Conservation (phyloP, 1,284 basidiomycete species). For the Ustilago vetiveriae region DNA sequence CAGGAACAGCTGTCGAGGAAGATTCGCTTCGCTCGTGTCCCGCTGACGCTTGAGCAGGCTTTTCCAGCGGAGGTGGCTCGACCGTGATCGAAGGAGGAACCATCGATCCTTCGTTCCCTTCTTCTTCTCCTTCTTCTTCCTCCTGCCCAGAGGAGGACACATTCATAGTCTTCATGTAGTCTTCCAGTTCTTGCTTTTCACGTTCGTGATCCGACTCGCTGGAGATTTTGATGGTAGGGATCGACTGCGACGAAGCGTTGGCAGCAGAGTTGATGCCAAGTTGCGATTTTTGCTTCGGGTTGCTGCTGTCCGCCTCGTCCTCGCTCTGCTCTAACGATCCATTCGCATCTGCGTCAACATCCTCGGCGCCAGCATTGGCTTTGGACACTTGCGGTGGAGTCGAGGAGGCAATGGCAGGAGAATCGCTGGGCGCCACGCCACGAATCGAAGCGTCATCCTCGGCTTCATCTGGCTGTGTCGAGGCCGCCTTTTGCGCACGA, state of each 20-base stretch:
- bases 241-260: conserved; percentile 67
- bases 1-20: conserved; percentile 18
- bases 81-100: conserved; percentile 27
- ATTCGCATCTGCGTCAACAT: conserved; percentile 5
- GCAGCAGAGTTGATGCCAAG: conserved; percentile 51
- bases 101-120: too few relatives aligned
- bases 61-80: conserved; percentile 66
- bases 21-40: conserved; percentile 54
- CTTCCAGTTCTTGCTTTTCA: conserved; percentile 68
- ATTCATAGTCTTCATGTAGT: conserved; percentile 63
- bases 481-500: conserved; percentile 71
- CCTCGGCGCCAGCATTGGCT: conserved; percentile 7
- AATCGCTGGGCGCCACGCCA: conserved; percentile 22
- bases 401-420: conserved; percentile 30
- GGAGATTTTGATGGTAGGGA: conserved; percentile 90
- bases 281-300: conserved; percentile 14
- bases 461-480: conserved; percentile 22
- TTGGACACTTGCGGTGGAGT: conserved; percentile 30
- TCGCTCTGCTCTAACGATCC: conserved; percentile 26
- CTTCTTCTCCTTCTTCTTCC: neutral
- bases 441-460: conserved; percentile 32
- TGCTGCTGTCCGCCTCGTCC: conserved; percentile 32
- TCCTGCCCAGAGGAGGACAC: conserved; percentile 1
- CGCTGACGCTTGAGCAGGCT: conserved; percentile 67
- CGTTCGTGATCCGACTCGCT: conserved; percentile 77